Evolutionary conservation across 148 eudicot genomes (phyloP).

Genomic region (Spergularia bocconei): DNA sequence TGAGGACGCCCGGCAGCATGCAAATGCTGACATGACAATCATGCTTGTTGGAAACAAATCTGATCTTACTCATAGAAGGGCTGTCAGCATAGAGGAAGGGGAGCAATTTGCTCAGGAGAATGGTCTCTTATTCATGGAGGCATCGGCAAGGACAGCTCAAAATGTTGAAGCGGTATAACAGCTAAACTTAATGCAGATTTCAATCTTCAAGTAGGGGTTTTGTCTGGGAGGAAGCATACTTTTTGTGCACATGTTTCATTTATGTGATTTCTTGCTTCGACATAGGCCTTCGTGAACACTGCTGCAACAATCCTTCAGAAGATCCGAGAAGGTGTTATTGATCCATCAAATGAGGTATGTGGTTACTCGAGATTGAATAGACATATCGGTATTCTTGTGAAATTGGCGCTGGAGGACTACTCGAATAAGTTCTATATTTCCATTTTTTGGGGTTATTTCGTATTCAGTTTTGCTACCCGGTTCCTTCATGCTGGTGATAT

Average conservation of each 20-base stretch:
- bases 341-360: constrained; percentile 69
- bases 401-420: no score
- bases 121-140: constrained; percentile 68
- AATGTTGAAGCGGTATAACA: constrained; percentile 64
- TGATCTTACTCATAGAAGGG: constrained; percentile 75
- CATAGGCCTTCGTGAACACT: constrained; percentile 59
- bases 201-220: neutral
- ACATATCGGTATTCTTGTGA: neutral
- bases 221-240: neutral
- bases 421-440: no score
- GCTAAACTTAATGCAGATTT: neutral
- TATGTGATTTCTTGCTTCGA: neutral
- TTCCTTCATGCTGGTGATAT: neutral
- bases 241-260: neutral
- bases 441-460: no score
- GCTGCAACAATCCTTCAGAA: constrained; percentile 57
- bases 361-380: neutral
- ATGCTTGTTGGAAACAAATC: constrained; percentile 72
- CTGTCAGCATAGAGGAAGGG: constrained; percentile 83
- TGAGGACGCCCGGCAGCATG: constrained; percentile 82
- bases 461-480: no score
- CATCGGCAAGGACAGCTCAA: constrained; percentile 70
- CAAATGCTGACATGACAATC: constrained; percentile 72
- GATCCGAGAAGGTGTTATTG: constrained; percentile 69
- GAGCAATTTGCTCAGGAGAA: constrained; percentile 81